Percentiles rank a stretch among this genome's conserved stretches.
These are phyloP conservation scores for Blastocystis sp. DNA, from an alignment of 352 stramenopile species.

Conservation along the genomic window DNA sequence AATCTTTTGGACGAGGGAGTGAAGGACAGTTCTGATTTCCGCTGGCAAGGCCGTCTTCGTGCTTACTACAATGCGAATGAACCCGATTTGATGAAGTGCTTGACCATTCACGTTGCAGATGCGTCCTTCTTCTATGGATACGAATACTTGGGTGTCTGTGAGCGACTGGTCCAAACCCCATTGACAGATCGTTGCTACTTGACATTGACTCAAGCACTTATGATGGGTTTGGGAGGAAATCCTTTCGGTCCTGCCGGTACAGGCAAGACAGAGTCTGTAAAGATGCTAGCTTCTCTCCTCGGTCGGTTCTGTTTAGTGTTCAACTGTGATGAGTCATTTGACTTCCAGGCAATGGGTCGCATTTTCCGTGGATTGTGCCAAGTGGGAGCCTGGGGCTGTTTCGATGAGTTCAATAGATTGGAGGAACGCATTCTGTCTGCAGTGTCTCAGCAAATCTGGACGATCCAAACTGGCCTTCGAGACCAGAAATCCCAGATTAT, in stretches of 20 bases:
- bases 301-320: slow-evolving; percentile 99
- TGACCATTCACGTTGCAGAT: slow-evolving; percentile 82
- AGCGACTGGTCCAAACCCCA: slow-evolving; percentile 97
- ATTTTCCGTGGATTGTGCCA: slow-evolving; percentile 99
- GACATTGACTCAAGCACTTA: slow-evolving; percentile 95
- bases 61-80: slow-evolving; percentile 92
- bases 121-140: slow-evolving; percentile 97
- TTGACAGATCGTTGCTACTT: slow-evolving; percentile 99
- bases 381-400: slow-evolving; percentile 97
- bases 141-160: slow-evolving; percentile 98
- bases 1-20: slow-evolving; percentile 72
- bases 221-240: slow-evolving; percentile 95
- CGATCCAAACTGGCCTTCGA: slow-evolving; percentile 93
- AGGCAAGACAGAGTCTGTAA: slow-evolving; percentile 99
- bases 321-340: slow-evolving; percentile 99
- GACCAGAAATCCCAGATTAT: slow-evolving; percentile 76
- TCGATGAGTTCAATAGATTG: slow-evolving; percentile 99
- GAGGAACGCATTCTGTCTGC: slow-evolving; percentile 97
- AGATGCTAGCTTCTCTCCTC: slow-evolving; percentile 93
- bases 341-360: slow-evolving; percentile 97
- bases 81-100: slow-evolving; percentile 73
- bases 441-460: slow-evolving; percentile 98
- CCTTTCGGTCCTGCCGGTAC: slow-evolving; percentile 95
- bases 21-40: slow-evolving; percentile 77
- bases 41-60: slow-evolving; percentile 97